Conservation (phyloP, 495 filamentous ascomycete species). For the Delitschia confertaspora region DNA sequence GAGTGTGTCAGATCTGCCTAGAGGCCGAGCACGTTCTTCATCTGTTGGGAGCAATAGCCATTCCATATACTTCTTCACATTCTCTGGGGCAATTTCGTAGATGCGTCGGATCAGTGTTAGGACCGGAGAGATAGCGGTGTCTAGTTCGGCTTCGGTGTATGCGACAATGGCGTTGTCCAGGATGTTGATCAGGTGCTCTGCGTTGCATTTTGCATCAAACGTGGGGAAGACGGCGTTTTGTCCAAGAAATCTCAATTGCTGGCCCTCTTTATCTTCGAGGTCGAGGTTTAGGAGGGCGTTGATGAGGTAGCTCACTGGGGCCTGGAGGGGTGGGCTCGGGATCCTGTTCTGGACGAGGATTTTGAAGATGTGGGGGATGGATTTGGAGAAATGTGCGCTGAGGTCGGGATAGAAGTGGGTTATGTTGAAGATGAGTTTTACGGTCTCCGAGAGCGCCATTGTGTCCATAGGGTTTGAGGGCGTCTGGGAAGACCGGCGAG, state of each 20-base stretch:
- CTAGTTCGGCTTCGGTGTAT: conserved; percentile 58
- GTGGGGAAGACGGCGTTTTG: conserved; percentile 51
- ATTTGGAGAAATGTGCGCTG: conserved; percentile 49
- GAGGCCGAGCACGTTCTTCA: conserved; percentile 63
- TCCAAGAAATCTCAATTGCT: conserved; percentile 17
- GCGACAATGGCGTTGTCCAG: conserved; percentile 54
- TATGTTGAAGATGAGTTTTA: conserved; percentile 87
- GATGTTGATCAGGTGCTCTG: conserved; percentile 63
- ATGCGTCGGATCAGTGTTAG: conserved; percentile 61
- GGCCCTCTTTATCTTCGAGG: conserved; percentile 43
- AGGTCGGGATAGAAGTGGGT: conserved; percentile 60
- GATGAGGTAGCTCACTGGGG: conserved; percentile 55
- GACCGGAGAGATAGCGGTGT: conserved; percentile 59
- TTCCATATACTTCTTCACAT: conserved; percentile 54
- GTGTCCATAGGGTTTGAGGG: conserved; percentile 54
- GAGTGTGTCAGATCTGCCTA: conserved; percentile 66
- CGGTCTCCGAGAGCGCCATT: conserved; percentile 71
- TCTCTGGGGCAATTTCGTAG: conserved; percentile 62
- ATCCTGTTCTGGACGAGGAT: conserved; percentile 54
- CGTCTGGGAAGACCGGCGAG: conserved; percentile 12
- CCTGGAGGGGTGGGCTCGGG: conserved; percentile 49
- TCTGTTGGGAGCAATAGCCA: conserved; percentile 66
- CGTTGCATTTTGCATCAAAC: conserved; percentile 49
- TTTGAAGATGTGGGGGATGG: conserved; percentile 63
- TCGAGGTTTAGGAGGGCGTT: conserved; percentile 76